Conservation (phyloP, 345 rosid genomes). For the Hibiscus trionum region DNA sequence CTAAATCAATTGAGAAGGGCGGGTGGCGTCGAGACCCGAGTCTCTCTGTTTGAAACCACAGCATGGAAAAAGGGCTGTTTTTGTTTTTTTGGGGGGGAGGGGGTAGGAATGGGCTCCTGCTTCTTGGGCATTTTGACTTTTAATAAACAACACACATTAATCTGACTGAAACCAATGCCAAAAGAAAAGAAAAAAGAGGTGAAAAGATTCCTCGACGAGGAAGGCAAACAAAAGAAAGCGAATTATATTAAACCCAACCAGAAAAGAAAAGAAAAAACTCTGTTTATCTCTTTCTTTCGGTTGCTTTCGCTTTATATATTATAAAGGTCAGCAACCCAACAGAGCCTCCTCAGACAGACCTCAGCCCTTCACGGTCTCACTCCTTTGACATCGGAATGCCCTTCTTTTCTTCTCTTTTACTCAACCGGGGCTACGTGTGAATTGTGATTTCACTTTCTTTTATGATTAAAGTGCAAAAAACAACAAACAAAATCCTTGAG, state of each 20-base stretch:
- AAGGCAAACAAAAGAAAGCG: slow-evolving; percentile 16
- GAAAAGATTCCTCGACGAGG: slow-evolving; percentile 15
- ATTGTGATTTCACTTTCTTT: slow-evolving; percentile 32
- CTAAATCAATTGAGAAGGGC: not conserved
- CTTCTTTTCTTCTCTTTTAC: slow-evolving; percentile 17
- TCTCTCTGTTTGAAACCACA: slow-evolving; percentile 12
- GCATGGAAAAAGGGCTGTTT: slow-evolving; percentile 16
- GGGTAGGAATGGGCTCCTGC: slow-evolving; percentile 35
- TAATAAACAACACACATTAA: slow-evolving; percentile 2
- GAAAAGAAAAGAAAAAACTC: not conserved
- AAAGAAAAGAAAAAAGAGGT: not conserved
- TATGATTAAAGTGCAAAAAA: slow-evolving; percentile 24
- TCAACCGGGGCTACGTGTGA: slow-evolving; percentile 29
- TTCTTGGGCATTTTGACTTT: slow-evolving; percentile 50
- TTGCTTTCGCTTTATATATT: not conserved
- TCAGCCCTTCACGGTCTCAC: not conserved
- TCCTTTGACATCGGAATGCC: slow-evolving; percentile 29
- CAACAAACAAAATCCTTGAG: slow-evolving; percentile 1
- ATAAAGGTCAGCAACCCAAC: slow-evolving; percentile 36
- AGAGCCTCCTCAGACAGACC: not conserved
- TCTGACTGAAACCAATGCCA: not conserved
- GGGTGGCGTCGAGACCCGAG: not conserved
- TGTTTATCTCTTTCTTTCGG: not conserved
- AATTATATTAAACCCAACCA: not conserved
- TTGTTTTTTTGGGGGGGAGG: not conserved